Conservation (phyloP, 768 basidiomycete species). For the Pleurotus cornucopiae region DNA sequence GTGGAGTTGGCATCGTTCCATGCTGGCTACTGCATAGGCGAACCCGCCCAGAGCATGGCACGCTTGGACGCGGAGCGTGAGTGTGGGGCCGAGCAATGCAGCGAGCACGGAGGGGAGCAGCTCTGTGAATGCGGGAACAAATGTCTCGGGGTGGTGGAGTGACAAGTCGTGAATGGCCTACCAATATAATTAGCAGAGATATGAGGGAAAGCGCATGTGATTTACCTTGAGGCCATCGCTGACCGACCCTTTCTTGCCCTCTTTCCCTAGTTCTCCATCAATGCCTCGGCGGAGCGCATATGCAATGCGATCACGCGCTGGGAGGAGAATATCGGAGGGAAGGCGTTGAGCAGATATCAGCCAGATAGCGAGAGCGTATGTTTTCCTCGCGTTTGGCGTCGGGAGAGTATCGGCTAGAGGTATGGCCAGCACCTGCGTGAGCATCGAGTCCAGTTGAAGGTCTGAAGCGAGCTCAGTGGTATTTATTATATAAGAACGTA, state of each 20-base stretch:
- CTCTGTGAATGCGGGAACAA: slow-evolving; percentile 60
- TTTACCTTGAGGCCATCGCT: slow-evolving; percentile 70
- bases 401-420: slow-evolving; percentile 67
- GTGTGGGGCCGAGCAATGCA: slow-evolving; percentile 60
- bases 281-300: slow-evolving; percentile 72
- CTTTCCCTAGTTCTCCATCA: slow-evolving; percentile 81
- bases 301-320: slow-evolving; percentile 63
- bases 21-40: slow-evolving; percentile 45
- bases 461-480: slow-evolving; percentile 33
- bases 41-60: slow-evolving; percentile 74
- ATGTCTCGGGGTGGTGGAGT: slow-evolving; percentile 56
- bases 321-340: slow-evolving; percentile 53
- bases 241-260: slow-evolving; percentile 82
- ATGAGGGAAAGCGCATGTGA: slow-evolving; percentile 23
- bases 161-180: slow-evolving; percentile 74
- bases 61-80: slow-evolving; percentile 65
- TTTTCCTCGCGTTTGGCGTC: slow-evolving; percentile 84
- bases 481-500: slow-evolving; percentile 10
- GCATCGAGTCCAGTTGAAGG: slow-evolving; percentile 50
- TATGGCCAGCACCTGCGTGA: slow-evolving; percentile 66
- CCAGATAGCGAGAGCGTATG: slow-evolving; percentile 74
- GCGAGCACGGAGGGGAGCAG: slow-evolving; percentile 58
- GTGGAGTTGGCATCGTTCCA: slow-evolving; percentile 47
- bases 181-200: slow-evolving; percentile 9
- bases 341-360: slow-evolving; percentile 69